Base-by-base conservation (phyloP, 257 asterid genomes). In the Paulownia fortunei region DNA sequence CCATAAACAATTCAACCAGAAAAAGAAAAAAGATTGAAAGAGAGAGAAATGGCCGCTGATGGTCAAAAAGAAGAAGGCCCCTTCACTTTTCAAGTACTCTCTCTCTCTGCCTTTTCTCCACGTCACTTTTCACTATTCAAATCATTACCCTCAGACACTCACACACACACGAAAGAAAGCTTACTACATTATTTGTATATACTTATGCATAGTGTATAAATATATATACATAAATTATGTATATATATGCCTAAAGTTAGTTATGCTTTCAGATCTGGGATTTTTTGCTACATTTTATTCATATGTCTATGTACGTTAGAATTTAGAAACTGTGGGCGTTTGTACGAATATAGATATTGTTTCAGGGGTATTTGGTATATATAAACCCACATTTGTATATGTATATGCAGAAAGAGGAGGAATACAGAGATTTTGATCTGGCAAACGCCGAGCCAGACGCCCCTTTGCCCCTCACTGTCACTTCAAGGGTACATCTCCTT, bases 401-500 rank as follows among this genome's bases (percentile, higher is more conserved):
- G 46, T 54, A 69, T 75, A 85, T 88, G 97, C 99, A 93, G 97
- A 91, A 88, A 81, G 93, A 89, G 81, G 97, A 88, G 60, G 98
- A 92, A 60, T 87, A 92, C 81, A 86, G 90, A 84, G 92, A 81
- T 39, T 83, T 88, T 77, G 96, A 96, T 85, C 91, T 86, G 85
- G 95, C 88, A 70, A 78, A 84, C 77, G 89, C 84, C 70, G 98
- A 89, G 79, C 78, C 91, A 49, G 97, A 91, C 42, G 81, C 93
- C 66, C 92, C 98, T 37, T 83, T 96, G 88, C 99, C 98, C 81
- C 96, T 96, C 66, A 96, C 93, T 67, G 96, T 93, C 83, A 93
- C 97, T 87, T 96, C 97, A 62, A 85, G 98, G 96, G 98, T 92
- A 59, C 74, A 34, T 66, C 76, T 70, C 41, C n/a, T 24, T 72